phyloP scores from a whole-genome alignment of 768 basidiomycete species.

The Termitomyces sp. region DNA sequence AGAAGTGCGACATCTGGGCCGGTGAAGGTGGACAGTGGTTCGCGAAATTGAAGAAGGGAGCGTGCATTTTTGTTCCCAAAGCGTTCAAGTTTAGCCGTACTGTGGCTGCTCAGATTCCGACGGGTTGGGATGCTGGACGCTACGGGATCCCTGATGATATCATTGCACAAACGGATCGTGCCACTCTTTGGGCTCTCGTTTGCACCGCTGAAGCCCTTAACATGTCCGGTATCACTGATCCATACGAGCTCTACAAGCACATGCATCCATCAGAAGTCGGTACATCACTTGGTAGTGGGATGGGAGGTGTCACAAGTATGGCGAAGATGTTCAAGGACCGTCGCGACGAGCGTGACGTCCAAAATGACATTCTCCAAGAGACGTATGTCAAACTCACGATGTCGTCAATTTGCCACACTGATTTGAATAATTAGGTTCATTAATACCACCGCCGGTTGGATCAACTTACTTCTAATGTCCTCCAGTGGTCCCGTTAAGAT shows the following conservation, averaged over 20 bases:
- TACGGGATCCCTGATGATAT: constrained; percentile 98
- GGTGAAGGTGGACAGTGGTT: constrained; percentile 93
- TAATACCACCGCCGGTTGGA: constrained; percentile 98
- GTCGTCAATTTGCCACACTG: not conserved
- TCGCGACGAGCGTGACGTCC: constrained; percentile 95
- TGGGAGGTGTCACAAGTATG: constrained; percentile 92
- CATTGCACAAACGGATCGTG: constrained; percentile 88
- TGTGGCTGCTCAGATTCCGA: constrained; percentile 95
- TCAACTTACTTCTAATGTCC: constrained; percentile 91
- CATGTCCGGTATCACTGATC: constrained; percentile 95
- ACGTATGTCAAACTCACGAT: constrained; percentile 57
- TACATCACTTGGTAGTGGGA: constrained; percentile 90
- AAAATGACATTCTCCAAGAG: constrained; percentile 97
- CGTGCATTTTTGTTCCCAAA: constrained; percentile 89
- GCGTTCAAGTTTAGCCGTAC: constrained; percentile 91
- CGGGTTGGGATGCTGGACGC: constrained; percentile 94
- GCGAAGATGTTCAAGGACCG: constrained; percentile 99
- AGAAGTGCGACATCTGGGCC: constrained; percentile 94
- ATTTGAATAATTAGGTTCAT: constrained; percentile 66
- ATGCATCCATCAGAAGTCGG: constrained; percentile 97
- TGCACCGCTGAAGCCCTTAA: constrained; percentile 94
- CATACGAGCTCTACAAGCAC: constrained; percentile 96
- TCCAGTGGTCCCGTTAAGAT: constrained; percentile 99
- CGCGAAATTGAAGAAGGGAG: constrained; percentile 98
- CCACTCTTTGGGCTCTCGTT: constrained; percentile 92